Evolutionary conservation across 768 basidiomycete species (phyloP), one percentile per base, ranked within the genome.

Genomic region (Obba rivulosa): DNA sequence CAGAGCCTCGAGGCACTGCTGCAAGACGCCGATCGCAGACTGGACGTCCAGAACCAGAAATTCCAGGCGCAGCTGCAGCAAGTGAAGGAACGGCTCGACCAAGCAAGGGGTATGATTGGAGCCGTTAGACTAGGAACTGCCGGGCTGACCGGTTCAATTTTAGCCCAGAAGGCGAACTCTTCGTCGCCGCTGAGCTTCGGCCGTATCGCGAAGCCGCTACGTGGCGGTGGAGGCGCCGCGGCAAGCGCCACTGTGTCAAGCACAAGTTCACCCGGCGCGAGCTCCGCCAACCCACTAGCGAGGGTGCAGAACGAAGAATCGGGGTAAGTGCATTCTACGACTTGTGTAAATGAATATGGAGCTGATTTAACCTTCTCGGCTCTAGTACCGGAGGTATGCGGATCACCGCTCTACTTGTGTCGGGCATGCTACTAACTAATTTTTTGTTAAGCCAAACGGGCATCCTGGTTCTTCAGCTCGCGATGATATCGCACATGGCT

Each of bases 141-240:
- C 44, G 50, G 51, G 40, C 50, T 57, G 36, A 53, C 45, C 37
- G 43, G 45, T 46, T 58, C 57, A 28, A 21, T 49, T 48, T 55
- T 62, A 85, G 91, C 91, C 13, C 85, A 89, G 80, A 89, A 89
- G 68, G 78, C 80, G 38, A 77, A 83, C 39, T 69, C 77, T n/a
- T 71, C 80, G 16, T 81, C 84, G 23, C 71, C 84, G 37, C 76
- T 95, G 60, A 86, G 76, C 66, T 92, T 94, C 69, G 93, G 94
- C 37, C 81, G 95, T 35, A 97, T 99, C 54, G 95, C 95, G 28
- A 98, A 98, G 70, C 96, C 96, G 22, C 72, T 99, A 48, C 79
- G 95, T 56, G 96, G 95, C 13, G 92, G 92, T 18, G 92, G 92
- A 13, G 68, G 62, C 5, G 63, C 64, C 28, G 72, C 72, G 34